Evolutionary conservation across 495 filamentous ascomycete genomes (phyloP).

Genomic region (Lichenothelia convexa): DNA sequence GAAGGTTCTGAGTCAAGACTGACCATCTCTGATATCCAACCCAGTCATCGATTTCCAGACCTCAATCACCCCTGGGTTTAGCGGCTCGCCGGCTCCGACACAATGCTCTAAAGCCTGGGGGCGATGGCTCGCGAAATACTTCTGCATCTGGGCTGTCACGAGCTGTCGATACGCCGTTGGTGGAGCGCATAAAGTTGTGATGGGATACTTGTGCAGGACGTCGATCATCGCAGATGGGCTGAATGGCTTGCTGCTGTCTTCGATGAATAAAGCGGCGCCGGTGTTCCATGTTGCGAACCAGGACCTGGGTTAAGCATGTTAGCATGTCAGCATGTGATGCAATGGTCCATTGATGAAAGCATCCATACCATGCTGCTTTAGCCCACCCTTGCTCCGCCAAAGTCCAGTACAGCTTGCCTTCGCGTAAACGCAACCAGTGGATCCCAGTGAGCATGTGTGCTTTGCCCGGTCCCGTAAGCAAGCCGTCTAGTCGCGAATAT

Average conservation of each 20-base stretch:
- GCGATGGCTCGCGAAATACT: conserved; percentile 2
- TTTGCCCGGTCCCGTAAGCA: no score
- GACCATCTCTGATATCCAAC: conserved; percentile 6
- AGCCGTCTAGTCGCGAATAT: no score
- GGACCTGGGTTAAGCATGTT: no score
- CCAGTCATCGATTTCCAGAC: conserved; percentile 8
- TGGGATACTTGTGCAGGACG: conserved; percentile 8
- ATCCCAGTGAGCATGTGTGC: conserved; percentile 10
- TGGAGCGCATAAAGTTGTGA: conserved; percentile 11
- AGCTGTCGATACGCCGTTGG: conserved; percentile 12
- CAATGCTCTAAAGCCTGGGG: conserved; percentile 6
- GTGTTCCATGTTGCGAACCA: conserved; percentile 11
- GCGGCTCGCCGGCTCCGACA: conserved; percentile 9
- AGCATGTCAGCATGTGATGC: no score
- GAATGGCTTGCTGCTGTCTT: conserved; percentile 9
- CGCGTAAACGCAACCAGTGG: conserved; percentile 7
- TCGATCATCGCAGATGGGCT: neutral
- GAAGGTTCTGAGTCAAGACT: no score
- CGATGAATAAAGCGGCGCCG: conserved; percentile 10
- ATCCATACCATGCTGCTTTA: conserved; percentile 13
- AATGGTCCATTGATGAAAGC: no score
- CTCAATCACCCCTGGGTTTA: conserved; percentile 10
- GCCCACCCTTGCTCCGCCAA: conserved; percentile 12
- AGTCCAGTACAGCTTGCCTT: conserved; percentile 7
- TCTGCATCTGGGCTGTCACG: conserved; percentile 5